Evolutionary conservation across 345 rosid genomes (phyloP).

Genomic region (Aquilaria yunnanensis): DNA sequence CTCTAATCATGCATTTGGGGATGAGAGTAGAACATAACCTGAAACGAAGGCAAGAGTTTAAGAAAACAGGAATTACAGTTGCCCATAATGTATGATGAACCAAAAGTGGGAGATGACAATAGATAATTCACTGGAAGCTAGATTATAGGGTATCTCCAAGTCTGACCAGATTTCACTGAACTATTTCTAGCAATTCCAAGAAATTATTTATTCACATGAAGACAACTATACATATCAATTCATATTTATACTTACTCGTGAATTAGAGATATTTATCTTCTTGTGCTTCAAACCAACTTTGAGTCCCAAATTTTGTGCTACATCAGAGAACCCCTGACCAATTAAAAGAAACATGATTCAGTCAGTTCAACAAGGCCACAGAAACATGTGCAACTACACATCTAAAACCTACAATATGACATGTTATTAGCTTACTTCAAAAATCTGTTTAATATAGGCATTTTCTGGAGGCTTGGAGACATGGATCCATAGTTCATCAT

Average conservation of each 20-base stretch:
- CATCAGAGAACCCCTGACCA: slow-evolving; percentile 70
- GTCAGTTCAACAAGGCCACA: slow-evolving; percentile 13
- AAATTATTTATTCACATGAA: not conserved
- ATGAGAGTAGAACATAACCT: not conserved
- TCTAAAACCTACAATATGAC: slow-evolving; percentile 1
- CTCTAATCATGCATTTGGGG: not conserved
- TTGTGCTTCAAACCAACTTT: slow-evolving; percentile 88
- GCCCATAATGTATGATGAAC: not conserved
- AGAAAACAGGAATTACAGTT: not conserved
- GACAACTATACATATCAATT: not conserved
- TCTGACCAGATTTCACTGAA: not conserved
- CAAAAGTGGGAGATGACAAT: not conserved
- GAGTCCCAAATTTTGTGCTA: slow-evolving; percentile 72
- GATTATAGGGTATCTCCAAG: not conserved
- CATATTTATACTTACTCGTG: slow-evolving; percentile 65
- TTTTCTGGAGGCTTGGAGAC: slow-evolving; percentile 98
- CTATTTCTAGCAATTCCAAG: not conserved
- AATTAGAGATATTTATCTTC: slow-evolving; percentile 91
- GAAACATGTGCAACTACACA: slow-evolving; percentile 13
- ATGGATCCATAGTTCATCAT: slow-evolving; percentile 60
- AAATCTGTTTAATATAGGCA: slow-evolving; percentile 79
- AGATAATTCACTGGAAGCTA: not conserved
- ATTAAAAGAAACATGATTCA: slow-evolving; percentile 13
- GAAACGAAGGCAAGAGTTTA: not conserved
- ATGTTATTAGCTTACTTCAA: slow-evolving; percentile 52